phyloP scores from a whole-genome alignment of 257 asterid species.

The Fraxinus anomala region DNA sequence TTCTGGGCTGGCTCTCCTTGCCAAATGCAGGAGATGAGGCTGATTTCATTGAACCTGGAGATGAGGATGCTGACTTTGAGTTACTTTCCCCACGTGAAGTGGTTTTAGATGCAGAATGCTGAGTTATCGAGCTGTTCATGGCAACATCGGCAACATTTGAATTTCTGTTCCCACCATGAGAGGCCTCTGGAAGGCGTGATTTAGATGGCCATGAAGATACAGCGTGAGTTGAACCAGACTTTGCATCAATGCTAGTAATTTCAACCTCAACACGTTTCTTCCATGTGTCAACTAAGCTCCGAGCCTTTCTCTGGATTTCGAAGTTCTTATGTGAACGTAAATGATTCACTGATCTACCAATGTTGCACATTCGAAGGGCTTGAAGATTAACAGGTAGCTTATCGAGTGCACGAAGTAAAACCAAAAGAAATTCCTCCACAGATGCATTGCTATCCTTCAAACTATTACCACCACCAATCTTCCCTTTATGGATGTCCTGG shows the following conservation, averaged over 20 bases:
- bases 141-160: constrained; percentile 63
- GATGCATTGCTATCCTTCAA: constrained; percentile 60
- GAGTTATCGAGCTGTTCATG: constrained; percentile 56
- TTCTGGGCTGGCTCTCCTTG: constrained; percentile 58
- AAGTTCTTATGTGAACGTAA: constrained; percentile 73
- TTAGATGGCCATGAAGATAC: constrained; percentile 63
- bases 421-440: constrained; percentile 75
- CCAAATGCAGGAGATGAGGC: constrained; percentile 51
- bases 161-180: constrained; percentile 54
- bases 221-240: constrained; percentile 55
- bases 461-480: constrained; percentile 47
- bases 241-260: constrained; percentile 69
- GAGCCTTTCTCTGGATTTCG: constrained; percentile 82
- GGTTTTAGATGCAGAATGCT: constrained; percentile 53
- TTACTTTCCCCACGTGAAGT: constrained; percentile 60
- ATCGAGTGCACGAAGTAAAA: constrained; percentile 82
- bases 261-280: constrained; percentile 94
- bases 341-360: constrained; percentile 92
- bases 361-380: constrained; percentile 84
- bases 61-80: constrained; percentile 58
- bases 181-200: constrained; percentile 64
- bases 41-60: constrained; percentile 61
- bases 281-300: constrained; percentile 86
- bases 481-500: constrained; percentile 81
- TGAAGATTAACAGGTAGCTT: constrained; percentile 86